These are phyloP conservation scores for Pleurozium schreberi DNA, from an alignment of 225 moss, liverwort and hornwort genomes.

Conservation along the genomic window DNA sequence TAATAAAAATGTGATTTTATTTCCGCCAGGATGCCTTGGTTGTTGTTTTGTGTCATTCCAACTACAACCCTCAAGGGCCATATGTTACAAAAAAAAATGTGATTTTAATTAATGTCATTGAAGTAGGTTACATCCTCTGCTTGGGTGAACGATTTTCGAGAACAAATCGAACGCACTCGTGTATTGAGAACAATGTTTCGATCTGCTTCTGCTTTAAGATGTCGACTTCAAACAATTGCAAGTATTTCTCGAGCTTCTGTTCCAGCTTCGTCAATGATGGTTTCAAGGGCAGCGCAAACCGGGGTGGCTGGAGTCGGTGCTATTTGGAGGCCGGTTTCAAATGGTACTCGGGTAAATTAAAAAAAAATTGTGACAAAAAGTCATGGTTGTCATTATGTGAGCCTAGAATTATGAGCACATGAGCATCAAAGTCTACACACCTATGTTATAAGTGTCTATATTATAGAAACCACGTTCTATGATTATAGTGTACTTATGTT, in stretches of 20 bases:
- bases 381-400: no score
- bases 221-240: constrained; percentile 51
- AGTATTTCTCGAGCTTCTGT: constrained; percentile 40
- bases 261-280: constrained; percentile 21
- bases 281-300: constrained; percentile 56
- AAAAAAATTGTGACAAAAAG: neutral
- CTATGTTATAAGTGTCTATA: no score
- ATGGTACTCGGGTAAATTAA: constrained; percentile 48
- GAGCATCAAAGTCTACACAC: no score
- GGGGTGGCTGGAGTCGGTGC: constrained; percentile 52
- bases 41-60: no score
- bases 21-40: no score
- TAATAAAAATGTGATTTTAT: neutral
- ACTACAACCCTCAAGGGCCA: no score
- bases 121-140: constrained; percentile 74
- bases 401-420: no score
- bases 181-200: constrained; percentile 61
- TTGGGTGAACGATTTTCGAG: constrained; percentile 71
- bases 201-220: constrained; percentile 66
- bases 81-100: no score
- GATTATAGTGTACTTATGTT: no score
- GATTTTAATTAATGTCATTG: neutral
- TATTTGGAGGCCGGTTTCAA: constrained; percentile 72
- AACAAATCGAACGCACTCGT: constrained; percentile 67
- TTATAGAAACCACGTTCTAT: no score